A percentile compares a stretch with the other conserved stretches of the same genome.
Conservation (phyloP, 202 grass and related monocot genomes). For the Panicum virgatum region DNA sequence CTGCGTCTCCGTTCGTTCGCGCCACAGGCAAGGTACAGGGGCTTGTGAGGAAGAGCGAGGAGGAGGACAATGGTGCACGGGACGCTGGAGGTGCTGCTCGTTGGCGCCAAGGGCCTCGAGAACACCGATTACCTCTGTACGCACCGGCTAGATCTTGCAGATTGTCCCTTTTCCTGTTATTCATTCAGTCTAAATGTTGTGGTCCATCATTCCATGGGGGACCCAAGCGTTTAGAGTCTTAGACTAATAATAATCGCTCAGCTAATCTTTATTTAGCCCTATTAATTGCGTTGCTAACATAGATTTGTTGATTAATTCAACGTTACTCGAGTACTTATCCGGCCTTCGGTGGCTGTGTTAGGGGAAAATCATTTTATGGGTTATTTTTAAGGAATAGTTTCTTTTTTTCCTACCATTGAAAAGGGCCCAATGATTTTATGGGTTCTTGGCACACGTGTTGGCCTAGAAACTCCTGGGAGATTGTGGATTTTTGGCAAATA, state of each 20-base stretch:
- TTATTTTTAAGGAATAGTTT: background rate
- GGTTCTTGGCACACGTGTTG: background rate
- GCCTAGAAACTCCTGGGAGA: background rate
- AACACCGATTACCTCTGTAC: slow-evolving; percentile 89
- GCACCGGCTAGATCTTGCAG: slow-evolving; percentile 1
- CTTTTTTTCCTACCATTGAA: background rate
- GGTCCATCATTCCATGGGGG: background rate
- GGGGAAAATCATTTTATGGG: background rate
- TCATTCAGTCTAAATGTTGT: background rate
- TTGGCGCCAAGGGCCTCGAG: slow-evolving; percentile 93
- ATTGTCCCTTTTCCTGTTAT: background rate
- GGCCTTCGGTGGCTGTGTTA: background rate
- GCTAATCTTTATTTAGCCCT: background rate
- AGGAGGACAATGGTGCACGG: slow-evolving; percentile 76
- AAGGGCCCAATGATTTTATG: background rate
- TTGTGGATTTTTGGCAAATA: background rate
- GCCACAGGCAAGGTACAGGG: background rate
- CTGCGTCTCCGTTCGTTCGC: slow-evolving; percentile 2
- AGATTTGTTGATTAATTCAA: background rate
- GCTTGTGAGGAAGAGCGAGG: background rate
- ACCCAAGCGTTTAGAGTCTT: background rate
- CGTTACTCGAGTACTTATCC: background rate
- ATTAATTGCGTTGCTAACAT: background rate
- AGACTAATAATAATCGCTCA: background rate
- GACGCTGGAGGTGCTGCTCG: slow-evolving; percentile 87